These are phyloP conservation scores for Aotearoamyces nothofagi DNA, from an alignment of 2,329 filamentous ascomycete genomes.

Conservation along the genomic window DNA sequence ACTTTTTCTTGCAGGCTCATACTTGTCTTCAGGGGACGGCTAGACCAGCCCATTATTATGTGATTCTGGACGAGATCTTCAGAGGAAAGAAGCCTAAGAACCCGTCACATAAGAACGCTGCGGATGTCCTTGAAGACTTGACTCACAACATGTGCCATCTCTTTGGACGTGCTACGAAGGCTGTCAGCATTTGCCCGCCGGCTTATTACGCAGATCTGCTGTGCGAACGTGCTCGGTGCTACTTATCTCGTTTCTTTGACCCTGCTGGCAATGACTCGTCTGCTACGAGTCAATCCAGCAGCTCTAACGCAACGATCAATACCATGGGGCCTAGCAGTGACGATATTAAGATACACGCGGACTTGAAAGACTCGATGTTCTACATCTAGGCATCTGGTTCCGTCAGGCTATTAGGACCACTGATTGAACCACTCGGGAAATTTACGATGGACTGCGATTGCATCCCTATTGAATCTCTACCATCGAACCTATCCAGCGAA, in stretches of 20 bases:
- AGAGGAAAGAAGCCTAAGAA: conserved; percentile 8
- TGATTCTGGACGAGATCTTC: conserved; percentile 55
- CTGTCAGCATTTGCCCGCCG: conserved; percentile 70
- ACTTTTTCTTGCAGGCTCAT: conserved; percentile 71
- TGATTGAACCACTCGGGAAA: no score
- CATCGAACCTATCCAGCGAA: no score
- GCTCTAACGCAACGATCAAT: not conserved
- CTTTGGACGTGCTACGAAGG: conserved; percentile 69
- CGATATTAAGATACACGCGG: conserved; percentile 11
- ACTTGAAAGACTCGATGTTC: conserved; percentile 21
- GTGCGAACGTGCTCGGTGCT: conserved; percentile 59
- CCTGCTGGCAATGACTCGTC: conserved; percentile 1
- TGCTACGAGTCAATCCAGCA: conserved; percentile 1
- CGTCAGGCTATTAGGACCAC: not conserved
- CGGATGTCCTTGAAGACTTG: conserved; percentile 51
- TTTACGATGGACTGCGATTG: no score
- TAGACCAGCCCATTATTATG: conserved; percentile 67
- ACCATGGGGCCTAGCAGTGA: not conserved
- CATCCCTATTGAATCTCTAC: no score
- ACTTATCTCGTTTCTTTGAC: conserved; percentile 48
- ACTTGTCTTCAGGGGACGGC: conserved; percentile 70
- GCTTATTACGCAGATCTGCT: conserved; percentile 82
- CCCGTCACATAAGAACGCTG: conserved; percentile 23
- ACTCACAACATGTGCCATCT: conserved; percentile 70
- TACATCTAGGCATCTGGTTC: conserved; percentile 14